Evolutionary conservation across 805 yeast genomes (phyloP).

Genomic region (Saturnispora bothae): DNA sequence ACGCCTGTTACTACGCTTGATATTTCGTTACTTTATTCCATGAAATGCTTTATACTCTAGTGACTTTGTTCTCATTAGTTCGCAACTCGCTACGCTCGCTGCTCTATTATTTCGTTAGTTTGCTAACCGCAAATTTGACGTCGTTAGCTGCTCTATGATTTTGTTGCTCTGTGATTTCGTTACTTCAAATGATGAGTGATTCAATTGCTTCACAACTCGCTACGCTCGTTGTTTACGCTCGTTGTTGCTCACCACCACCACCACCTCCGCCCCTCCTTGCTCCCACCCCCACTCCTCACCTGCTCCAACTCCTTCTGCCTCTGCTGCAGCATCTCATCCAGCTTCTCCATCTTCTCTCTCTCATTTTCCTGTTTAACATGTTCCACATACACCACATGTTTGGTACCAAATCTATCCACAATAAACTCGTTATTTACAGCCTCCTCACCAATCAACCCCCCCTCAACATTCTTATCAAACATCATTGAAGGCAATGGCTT

Average conservation of each 20-base stretch:
- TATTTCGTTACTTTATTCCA: no score
- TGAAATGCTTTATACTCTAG: no score
- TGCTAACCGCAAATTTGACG: no score
- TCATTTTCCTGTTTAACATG: conserved; percentile 58
- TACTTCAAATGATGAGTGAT: no score
- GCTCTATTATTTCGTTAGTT: no score
- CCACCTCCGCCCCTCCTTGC: not conserved
- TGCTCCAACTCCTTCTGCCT: conserved; percentile 18
- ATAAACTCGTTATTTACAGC: conserved; percentile 33
- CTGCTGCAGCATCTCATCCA: conserved; percentile 32
- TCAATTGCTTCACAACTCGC: no score
- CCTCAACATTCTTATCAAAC: conserved; percentile 31
- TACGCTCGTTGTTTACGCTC: no score
- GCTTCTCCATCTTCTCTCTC: conserved; percentile 38
- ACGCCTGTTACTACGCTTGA: no score
- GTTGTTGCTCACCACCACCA: conserved; percentile 7
- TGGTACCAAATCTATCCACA: conserved; percentile 50
- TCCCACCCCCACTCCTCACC: conserved; percentile 7
- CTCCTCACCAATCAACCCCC: conserved; percentile 25
- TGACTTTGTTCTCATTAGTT: no score
- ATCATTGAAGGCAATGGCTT: conserved; percentile 28
- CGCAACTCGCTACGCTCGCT: no score
- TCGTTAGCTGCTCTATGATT: no score
- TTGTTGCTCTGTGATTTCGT: no score
- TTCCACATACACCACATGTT: conserved; percentile 69